Evolutionary conservation across 1,284 basidiomycete species (phyloP).

Genomic region (Hymenochaete sp.): DNA sequence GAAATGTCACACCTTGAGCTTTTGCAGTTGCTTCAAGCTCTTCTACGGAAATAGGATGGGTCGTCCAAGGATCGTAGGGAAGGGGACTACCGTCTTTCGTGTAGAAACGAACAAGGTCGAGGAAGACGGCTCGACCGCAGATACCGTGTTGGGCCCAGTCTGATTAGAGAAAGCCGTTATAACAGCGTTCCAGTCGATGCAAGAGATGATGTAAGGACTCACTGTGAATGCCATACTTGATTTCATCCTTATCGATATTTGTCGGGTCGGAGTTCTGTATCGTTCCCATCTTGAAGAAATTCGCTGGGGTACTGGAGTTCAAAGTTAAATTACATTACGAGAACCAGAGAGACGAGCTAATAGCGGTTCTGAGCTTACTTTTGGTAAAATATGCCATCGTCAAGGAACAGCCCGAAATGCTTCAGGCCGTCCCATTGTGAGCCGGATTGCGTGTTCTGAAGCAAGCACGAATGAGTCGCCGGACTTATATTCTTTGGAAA

Average conservation of each 20-base stretch:
- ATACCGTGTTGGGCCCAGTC: slow-evolving; percentile 72
- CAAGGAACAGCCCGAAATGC: slow-evolving; percentile 48
- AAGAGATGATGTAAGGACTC: slow-evolving; percentile 22
- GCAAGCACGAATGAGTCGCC: slow-evolving; percentile 1
- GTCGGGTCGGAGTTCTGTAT: slow-evolving; percentile 41
- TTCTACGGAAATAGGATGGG: slow-evolving; percentile 45
- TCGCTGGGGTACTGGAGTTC: slow-evolving; percentile 37
- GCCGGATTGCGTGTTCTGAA: slow-evolving; percentile 65
- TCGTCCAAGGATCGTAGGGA: slow-evolving; percentile 59
- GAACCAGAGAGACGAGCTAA: too few species aligned
- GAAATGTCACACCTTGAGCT: slow-evolving; percentile 50
- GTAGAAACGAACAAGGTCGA: slow-evolving; percentile 53
- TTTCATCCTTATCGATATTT: slow-evolving; percentile 39
- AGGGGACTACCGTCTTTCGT: slow-evolving; percentile 35
- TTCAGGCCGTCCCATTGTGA: slow-evolving; percentile 69
- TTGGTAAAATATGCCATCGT: slow-evolving; percentile 55
- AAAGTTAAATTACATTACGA: too few species aligned
- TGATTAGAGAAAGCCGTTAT: slow-evolving; percentile 25
- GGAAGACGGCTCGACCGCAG: slow-evolving; percentile 58
- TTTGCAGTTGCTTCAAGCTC: slow-evolving; percentile 57
- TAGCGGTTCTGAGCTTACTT: slow-evolving; percentile 33
- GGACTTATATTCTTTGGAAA: background rate
- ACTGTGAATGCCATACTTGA: slow-evolving; percentile 63
- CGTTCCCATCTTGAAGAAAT: slow-evolving; percentile 38
- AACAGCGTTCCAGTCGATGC: background rate